Evolutionary conservation across 2,329 filamentous ascomycete species (phyloP).

Genomic region (Cephalotrichum gorgonifer): DNA sequence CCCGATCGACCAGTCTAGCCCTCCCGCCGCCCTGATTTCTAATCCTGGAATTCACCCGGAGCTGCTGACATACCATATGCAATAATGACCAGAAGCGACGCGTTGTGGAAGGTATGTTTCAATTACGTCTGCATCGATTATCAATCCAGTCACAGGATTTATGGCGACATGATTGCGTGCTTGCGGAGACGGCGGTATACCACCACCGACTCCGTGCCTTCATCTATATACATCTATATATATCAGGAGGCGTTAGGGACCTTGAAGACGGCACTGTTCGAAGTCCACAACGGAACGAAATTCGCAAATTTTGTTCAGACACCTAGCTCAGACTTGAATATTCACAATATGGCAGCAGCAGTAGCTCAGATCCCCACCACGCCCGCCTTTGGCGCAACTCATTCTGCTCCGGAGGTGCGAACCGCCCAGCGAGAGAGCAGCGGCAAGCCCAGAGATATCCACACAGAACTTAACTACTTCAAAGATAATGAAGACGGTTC

Average conservation of each 20-base stretch:
- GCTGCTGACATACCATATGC: background rate
- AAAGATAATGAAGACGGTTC: conserved; percentile 30
- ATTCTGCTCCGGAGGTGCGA: background rate
- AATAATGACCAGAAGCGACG: background rate
- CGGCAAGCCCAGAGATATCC: conserved; percentile 16
- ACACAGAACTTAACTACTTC: conserved; percentile 25
- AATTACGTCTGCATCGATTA: conserved; percentile 11
- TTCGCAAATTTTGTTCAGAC: background rate
- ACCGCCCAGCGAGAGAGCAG: background rate
- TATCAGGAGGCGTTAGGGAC: no score
- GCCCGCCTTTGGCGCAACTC: background rate
- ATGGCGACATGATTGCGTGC: conserved; percentile 14
- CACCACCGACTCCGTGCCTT: background rate
- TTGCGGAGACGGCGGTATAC: conserved; percentile 7
- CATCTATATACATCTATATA: background rate
- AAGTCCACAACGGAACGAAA: background rate
- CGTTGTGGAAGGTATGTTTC: background rate
- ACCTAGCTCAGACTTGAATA: background rate
- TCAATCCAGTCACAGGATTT: conserved; percentile 11
- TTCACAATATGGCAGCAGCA: conserved; percentile 13
- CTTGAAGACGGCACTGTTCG: background rate
- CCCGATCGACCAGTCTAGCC: background rate
- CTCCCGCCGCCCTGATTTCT: background rate
- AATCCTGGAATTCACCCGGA: background rate
- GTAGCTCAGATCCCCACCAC: conserved; percentile 10